Percentiles rank a stretch among this genome's conserved stretches.
Evolutionary conservation across 2,329 filamentous ascomycete genomes (phyloP).

Genomic region (Aspergillus pseudoglaucus): DNA sequence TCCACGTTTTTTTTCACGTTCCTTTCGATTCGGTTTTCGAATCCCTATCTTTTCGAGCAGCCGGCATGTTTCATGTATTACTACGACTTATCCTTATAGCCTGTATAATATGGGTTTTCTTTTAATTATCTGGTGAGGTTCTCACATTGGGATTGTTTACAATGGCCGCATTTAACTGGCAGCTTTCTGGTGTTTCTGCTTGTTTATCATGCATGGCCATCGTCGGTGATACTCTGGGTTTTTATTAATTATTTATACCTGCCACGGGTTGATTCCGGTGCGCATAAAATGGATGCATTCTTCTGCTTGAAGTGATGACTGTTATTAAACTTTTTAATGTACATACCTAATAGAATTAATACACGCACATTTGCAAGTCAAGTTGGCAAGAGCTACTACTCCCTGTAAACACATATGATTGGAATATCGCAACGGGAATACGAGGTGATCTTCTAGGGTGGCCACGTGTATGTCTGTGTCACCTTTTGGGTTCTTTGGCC

Average conservation of each 20-base stretch:
- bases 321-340: background rate
- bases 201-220: background rate
- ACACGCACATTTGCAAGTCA: too few species aligned
- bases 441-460: too few species aligned
- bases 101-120: background rate
- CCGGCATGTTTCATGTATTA: conserved; percentile 13
- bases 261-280: background rate
- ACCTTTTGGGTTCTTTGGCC: too few species aligned
- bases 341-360: background rate
- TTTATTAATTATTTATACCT: background rate
- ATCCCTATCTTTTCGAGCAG: background rate
- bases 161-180: background rate
- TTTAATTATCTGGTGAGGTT: background rate
- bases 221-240: background rate
- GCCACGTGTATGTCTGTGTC: too few species aligned
- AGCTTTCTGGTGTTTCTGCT: background rate
- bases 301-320: background rate
- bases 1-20: background rate
- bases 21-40: background rate
- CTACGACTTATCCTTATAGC: conserved; percentile 1
- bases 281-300: background rate
- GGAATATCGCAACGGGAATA: too few species aligned
- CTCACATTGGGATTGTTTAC: background rate
- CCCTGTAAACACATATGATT: too few species aligned
- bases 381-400: too few species aligned